These are phyloP conservation scores for Cladosporium colombiae DNA, from an alignment of 2,329 filamentous ascomycete genomes.

Conservation along the genomic window DNA sequence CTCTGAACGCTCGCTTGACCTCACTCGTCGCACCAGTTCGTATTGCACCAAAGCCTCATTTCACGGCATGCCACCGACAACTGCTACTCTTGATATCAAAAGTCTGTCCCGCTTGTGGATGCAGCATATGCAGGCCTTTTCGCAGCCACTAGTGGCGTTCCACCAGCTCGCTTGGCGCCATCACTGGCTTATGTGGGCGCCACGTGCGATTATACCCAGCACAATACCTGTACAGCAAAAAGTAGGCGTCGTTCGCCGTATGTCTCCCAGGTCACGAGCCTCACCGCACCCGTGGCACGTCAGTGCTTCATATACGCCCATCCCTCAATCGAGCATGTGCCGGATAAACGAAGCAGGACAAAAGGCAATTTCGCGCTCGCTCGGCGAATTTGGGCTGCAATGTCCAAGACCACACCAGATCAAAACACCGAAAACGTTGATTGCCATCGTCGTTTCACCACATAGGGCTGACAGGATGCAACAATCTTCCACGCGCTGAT, in stretches of 20 bases:
- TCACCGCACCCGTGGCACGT: slow-evolving; percentile 3
- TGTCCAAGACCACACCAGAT: neutral
- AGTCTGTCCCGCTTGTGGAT: neutral
- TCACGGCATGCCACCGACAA: neutral
- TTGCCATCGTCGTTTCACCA: slow-evolving; percentile 18
- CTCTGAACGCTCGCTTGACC: slow-evolving; percentile 11
- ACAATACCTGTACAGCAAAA: neutral
- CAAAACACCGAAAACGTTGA: slow-evolving; percentile 14
- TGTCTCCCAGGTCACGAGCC: neutral
- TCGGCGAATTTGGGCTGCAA: slow-evolving; percentile 10
- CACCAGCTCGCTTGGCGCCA: slow-evolving; percentile 1
- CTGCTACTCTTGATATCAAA: neutral
- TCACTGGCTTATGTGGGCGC: slow-evolving; percentile 4
- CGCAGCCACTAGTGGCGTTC: slow-evolving; percentile 1
- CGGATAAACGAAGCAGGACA: neutral
- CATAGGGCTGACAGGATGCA: slow-evolving; percentile 14
- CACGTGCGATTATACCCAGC: slow-evolving; percentile 1
- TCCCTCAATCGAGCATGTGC: neutral
- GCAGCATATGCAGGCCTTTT: neutral
- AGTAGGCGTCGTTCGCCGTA: neutral
- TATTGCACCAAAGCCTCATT: slow-evolving; percentile 12
- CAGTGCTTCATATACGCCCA: slow-evolving; percentile 2
- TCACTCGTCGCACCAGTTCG: slow-evolving; percentile 7
- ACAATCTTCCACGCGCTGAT: slow-evolving; percentile 10
- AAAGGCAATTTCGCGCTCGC: neutral